These are phyloP conservation scores for Leccinellum rugosiceps DNA, from an alignment of 768 basidiomycete genomes.

Conservation along the genomic window DNA sequence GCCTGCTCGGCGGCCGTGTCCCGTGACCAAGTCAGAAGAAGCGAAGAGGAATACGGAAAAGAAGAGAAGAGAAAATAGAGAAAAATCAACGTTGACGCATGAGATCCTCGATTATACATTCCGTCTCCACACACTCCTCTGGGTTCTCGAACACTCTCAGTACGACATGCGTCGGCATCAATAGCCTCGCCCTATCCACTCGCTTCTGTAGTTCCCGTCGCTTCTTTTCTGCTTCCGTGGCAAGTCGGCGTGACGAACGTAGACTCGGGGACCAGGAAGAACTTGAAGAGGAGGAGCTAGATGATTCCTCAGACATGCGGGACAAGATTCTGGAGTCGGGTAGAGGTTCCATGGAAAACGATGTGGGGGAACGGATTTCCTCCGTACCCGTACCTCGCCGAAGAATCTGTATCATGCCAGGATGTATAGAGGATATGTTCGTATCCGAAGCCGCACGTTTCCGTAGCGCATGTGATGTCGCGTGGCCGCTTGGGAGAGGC, in stretches of 20 bases:
- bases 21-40: neutral
- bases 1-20: neutral
- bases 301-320: conserved; percentile 26
- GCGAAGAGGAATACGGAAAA: neutral
- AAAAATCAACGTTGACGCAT: neutral
- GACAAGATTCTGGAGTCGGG: conserved; percentile 9
- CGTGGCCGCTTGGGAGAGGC: neutral
- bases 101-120: conserved; percentile 35
- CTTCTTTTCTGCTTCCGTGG: conserved; percentile 55
- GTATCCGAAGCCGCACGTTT: conserved; percentile 23
- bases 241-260: conserved; percentile 13
- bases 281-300: conserved; percentile 18
- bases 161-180: conserved; percentile 54
- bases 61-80: neutral
- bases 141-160: conserved; percentile 69
- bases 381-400: conserved; percentile 10
- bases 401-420: conserved; percentile 12
- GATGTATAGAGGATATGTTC: conserved; percentile 6
- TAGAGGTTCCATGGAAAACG: conserved; percentile 10
- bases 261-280: conserved; percentile 22
- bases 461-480: conserved; percentile 1
- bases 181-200: conserved; percentile 57
- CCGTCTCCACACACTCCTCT: conserved; percentile 64
- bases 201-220: conserved; percentile 58
- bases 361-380: conserved; percentile 11